A percentile compares a stretch with the other conserved stretches of the same genome.
Evolutionary conservation across 2,329 filamentous ascomycete genomes (phyloP).

Genomic region (Verticillium dahliae): DNA sequence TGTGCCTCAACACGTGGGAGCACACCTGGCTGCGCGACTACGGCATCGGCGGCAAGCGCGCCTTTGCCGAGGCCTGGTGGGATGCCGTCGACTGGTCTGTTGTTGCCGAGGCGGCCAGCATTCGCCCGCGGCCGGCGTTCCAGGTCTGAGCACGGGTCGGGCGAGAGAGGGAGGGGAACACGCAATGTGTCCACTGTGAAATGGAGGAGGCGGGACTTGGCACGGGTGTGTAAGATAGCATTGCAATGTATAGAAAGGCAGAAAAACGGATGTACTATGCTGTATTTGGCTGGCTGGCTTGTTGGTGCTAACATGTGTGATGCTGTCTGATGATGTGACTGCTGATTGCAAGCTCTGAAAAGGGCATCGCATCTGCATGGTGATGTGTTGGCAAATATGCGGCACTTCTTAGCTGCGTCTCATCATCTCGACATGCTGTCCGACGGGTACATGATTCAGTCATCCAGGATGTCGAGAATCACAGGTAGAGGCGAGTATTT

Average conservation of each 20-base stretch:
- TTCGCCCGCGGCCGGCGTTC: slow-evolving; percentile 4
- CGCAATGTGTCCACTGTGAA: background rate
- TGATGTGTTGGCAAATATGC: too few relatives aligned
- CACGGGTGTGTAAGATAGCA: slow-evolving; percentile 1
- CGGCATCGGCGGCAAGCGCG: slow-evolving; percentile 64
- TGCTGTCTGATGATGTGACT: background rate
- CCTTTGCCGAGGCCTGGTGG: slow-evolving; percentile 82
- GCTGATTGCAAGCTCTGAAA: background rate
- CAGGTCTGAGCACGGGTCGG: background rate
- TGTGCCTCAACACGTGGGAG: slow-evolving; percentile 96
- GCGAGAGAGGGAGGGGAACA: background rate
- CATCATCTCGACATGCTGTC: too few relatives aligned
- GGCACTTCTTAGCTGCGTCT: too few relatives aligned
- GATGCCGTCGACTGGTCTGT: slow-evolving; percentile 75
- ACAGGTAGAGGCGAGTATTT: too few relatives aligned
- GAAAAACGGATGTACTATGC: slow-evolving; percentile 10
- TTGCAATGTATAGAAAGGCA: background rate
- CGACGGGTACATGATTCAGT: too few relatives aligned
- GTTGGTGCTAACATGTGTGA: too few relatives aligned
- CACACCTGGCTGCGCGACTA: slow-evolving; percentile 87
- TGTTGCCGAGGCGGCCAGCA: slow-evolving; percentile 41
- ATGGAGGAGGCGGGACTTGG: background rate
- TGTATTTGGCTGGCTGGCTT: slow-evolving; percentile 1
- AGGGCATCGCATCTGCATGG: too few relatives aligned
- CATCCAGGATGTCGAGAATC: too few relatives aligned